Base-by-base conservation (phyloP, 2,329 filamentous ascomycete genomes). In the Endocalyx cinctus region DNA sequence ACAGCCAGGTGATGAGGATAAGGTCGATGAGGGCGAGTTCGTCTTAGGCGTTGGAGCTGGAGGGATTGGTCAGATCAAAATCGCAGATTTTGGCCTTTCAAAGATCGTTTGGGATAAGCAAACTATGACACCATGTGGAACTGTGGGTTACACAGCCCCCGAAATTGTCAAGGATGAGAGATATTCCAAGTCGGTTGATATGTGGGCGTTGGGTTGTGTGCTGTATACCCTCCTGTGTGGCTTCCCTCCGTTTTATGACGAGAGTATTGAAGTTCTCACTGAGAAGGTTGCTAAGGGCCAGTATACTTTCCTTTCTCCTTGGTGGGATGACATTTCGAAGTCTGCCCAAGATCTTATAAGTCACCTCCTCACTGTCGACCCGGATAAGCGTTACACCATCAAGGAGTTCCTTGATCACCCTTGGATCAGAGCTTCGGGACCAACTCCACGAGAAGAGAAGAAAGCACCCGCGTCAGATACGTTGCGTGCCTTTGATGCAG, bases 141-240 rank as follows among this genome's bases (percentile, higher is more conserved):
- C 92, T 0, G 92, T 97, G 37, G 92, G 92, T 27, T 98, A 98
- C 64, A 97, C 92, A 4, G 92, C 92, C 4, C 92, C 92, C 6
- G 92, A 98, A 58, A 98, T 98, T 43, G 92, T 98, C 58, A 97
- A 97, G 65, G 92, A 98, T 62, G 92, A 98, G 64, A 80, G 89
- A 15, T 98, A 98, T 62, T 97, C 90, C 23, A 98, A 97, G 70
- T 94, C 87, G 32, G 92, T 98, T 28, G 92, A 98, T 55, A 98
- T 98, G 92, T 98, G 92, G 92, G 92, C 92, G 4, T 65, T 98
- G 19, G 92, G 92, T 11, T 98, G 92, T 58, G 92, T 98, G 10
- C 71, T 98, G 5, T 98, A 98, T 67, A 98, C 92, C 1, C 70
- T 98, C 2, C 82, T 98, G 12, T 98, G 92, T 51, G 92, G 92